Evolutionary conservation across 148 eudicot species (phyloP).

Genomic region (Nepenthes mirabilis): DNA sequence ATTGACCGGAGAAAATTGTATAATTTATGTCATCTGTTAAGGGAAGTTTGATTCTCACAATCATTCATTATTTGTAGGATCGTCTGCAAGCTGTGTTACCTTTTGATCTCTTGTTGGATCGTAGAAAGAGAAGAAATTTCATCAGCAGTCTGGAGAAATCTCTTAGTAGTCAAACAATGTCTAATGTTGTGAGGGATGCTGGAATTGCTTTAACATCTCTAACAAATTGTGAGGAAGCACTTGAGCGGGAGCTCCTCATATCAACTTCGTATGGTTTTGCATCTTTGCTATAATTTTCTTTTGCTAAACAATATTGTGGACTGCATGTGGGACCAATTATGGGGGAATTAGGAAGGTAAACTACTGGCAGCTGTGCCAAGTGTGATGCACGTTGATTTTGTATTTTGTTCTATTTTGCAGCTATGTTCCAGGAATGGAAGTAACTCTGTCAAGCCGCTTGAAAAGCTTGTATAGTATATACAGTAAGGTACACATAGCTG

Average conservation of each 20-base stretch:
- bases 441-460: slow-evolving; percentile 71
- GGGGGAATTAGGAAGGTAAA: background rate
- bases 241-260: slow-evolving; percentile 74
- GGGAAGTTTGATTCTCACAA: slow-evolving; percentile 4
- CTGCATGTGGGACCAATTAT: background rate
- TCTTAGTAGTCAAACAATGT: slow-evolving; percentile 35
- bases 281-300: slow-evolving; percentile 3
- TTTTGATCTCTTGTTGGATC: slow-evolving; percentile 72
- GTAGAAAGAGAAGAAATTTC: slow-evolving; percentile 53
- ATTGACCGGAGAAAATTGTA: no score
- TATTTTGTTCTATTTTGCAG: slow-evolving; percentile 31
- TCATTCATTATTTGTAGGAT: slow-evolving; percentile 43
- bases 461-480: slow-evolving; percentile 90
- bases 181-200: slow-evolving; percentile 84
- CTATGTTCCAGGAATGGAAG: slow-evolving; percentile 97
- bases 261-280: slow-evolving; percentile 76
- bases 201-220: slow-evolving; percentile 69
- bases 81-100: slow-evolving; percentile 88
- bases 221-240: slow-evolving; percentile 81
- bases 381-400: slow-evolving; percentile 7
- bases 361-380: slow-evolving; percentile 6
- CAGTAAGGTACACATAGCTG: slow-evolving; percentile 44
- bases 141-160: slow-evolving; percentile 27
- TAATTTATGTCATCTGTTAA: background rate
- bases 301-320: background rate